Evolutionary conservation across 1,284 basidiomycete species (phyloP), one percentile per base, ranked within the genome.

Genomic region (Malassezia nana): DNA sequence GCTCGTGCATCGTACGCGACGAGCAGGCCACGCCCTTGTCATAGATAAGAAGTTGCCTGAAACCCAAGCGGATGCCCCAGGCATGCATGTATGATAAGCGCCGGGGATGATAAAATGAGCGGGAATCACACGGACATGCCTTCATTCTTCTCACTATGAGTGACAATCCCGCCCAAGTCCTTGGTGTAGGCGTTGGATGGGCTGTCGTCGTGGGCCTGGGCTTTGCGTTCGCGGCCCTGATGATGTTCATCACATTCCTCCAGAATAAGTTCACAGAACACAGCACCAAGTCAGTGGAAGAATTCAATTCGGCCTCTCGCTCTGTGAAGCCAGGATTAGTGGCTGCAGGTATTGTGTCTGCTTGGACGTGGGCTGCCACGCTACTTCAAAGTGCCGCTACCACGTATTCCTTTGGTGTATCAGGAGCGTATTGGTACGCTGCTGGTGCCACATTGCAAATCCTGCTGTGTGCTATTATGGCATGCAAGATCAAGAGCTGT

Each of bases 291-390:
- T 60, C 58, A 33, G 65, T 68, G 9, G 70, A 72, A 50, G 70
- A 73, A 44, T 73, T 73, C 49, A 58, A 61, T 15, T 65, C 62
- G 4, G 70, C 70, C 0, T 65, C 65, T 2, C 66, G 67, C 22
- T 65, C 63, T 6, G 65, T 76, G 45, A 89, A 89, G 63, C 87
- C 89, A 2, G 89, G 88, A 6, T 78, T 94, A 38, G 89, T 92
- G 55, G 89, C 89, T 0, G 82, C 86, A 9, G 89, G 88, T 6
- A 89, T 92, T 58, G 87, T 91, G 12, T 81, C 63, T 8, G 67
- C 67, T 1, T 65, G 66, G 67, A 69, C 66, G n/a, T 66, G 70
- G 74, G 66, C 69, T 1, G 74, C 80, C 0, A 83, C 82, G 0
- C 76, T 83, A 0, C 75, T 83, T 8, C 81, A 82, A 60, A 80